phyloP scores from a whole-genome alignment of 208 protist genomes.

The Histomonas meleagridis region DNA sequence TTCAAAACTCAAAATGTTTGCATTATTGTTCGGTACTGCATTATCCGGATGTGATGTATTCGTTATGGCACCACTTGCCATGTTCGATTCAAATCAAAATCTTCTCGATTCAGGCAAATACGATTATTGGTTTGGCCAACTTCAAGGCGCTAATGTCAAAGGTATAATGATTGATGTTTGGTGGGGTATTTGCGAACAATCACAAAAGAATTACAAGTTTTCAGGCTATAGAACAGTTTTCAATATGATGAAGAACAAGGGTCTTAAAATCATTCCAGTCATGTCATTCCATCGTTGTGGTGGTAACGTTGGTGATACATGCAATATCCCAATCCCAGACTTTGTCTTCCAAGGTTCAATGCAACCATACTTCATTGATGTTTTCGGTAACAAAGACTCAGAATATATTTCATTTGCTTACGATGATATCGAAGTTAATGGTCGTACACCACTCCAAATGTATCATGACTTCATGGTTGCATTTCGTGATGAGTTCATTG shows the following conservation, averaged over 20 bases:
- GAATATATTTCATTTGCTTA: not conserved
- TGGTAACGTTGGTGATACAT: not conserved
- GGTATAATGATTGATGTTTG: not conserved
- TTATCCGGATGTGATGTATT: not conserved
- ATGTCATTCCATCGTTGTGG: not conserved
- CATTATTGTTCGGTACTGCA: not conserved
- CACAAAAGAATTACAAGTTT: not conserved
- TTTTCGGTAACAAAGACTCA: not conserved
- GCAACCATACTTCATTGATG: not conserved
- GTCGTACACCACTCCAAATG: not conserved
- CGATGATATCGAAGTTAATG: not conserved
- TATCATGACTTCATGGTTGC: not conserved
- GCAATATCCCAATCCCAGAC: not conserved
- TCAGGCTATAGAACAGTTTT: not conserved
- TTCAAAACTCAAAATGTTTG: no score
- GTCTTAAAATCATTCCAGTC: not conserved
- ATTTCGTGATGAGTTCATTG: not conserved
- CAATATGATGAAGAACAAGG: not conserved
- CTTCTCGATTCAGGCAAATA: not conserved
- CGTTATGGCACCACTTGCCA: not conserved
- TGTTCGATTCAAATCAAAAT: not conserved
- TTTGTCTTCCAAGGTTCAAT: not conserved
- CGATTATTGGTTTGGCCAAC: not conserved
- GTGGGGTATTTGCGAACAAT: not conserved
- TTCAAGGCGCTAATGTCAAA: not conserved